These are phyloP conservation scores for Phellopilus nigrolimitatus DNA, from an alignment of 1,284 basidiomycete genomes.

Conservation along the genomic window DNA sequence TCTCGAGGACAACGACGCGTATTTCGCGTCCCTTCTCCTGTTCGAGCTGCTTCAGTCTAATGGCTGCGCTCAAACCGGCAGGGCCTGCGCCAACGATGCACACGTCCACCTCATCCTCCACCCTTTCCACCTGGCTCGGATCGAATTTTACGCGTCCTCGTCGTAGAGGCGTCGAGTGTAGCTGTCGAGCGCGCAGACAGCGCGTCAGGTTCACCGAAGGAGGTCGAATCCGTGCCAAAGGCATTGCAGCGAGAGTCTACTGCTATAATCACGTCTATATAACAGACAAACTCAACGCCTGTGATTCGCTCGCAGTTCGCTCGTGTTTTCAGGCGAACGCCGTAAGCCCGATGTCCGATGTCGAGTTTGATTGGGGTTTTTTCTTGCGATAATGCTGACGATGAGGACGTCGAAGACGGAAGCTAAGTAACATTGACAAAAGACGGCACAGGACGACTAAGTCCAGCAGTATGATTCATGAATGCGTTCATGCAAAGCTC, in stretches of 20 bases:
- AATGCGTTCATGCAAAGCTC: no score
- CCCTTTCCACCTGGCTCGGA: slow-evolving; percentile 59
- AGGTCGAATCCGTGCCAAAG: slow-evolving; percentile 36
- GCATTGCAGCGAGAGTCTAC: slow-evolving; percentile 65
- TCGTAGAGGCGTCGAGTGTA: slow-evolving; percentile 30
- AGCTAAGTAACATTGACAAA: no score
- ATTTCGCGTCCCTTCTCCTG: slow-evolving; percentile 75
- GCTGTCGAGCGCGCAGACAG: slow-evolving; percentile 12
- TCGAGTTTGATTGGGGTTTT: no score
- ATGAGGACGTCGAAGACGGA: no score
- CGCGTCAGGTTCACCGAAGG: slow-evolving; percentile 2
- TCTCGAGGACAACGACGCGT: slow-evolving; percentile 93
- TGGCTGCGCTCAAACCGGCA: slow-evolving; percentile 94
- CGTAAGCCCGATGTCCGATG: no score
- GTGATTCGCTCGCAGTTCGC: slow-evolving; percentile 2
- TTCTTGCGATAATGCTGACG: no score
- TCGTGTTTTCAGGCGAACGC: neutral
- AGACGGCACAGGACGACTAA: no score
- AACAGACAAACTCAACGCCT: neutral
- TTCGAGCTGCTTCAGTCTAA: slow-evolving; percentile 92
- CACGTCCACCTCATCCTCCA: slow-evolving; percentile 88
- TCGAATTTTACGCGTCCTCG: slow-evolving; percentile 40
- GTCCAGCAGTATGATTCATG: no score
- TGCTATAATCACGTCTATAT: slow-evolving; percentile 30
- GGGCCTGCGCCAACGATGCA: slow-evolving; percentile 97